Base-by-base conservation (phyloP, 345 rosid genomes). In the Syzygium aromaticum region DNA sequence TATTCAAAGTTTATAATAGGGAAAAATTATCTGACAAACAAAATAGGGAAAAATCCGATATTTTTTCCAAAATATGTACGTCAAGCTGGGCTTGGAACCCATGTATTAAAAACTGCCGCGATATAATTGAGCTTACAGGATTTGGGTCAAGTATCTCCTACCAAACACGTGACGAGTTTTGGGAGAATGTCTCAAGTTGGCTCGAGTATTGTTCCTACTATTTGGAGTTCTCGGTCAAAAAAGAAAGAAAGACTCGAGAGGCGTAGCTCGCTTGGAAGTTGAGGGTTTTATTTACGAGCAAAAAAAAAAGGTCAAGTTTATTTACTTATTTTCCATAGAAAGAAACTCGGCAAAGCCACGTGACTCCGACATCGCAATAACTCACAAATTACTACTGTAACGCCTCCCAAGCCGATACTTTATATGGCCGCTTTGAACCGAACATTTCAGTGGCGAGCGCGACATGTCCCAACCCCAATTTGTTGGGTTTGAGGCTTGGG, bases 21-120 rank as follows among this genome's bases (percentile, higher is more conserved):
- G 38, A 17, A 33, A 67, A 19, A 17, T 6, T 8, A 40, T 40
- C 43, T 40, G 43, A 40, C 43, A 40, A 40, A 40, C 43, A 40
- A 40, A 33, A 30, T 67, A 17, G 7, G 46, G 38, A 17, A 33
- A 67, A 33, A 33, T 11, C 8, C 11, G 7, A 19, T 8, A 33
- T 67, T 17, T 17, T 67, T 43, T 7, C 1, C 2, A 0, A 4
- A 67, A 67, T 19, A 14, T 5, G 3, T 5, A 33, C 2, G 6
- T 33, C 19, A 67, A 30, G 10, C 7, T 17, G 1, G 38, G 49
- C 3, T 17, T 33, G 25, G 7, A 73, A 33, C 3, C 14, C 14
- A 0, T 13, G 1, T 17, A 33, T 19, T 13, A 33, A 2, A 3
- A 73, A 0, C 19, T 2, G 14, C 6, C 2, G 2, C 7, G 7